Percentiles rank a stretch among this genome's conserved stretches.
These are phyloP conservation scores for Suhomyces bribrorum DNA, from an alignment of 1,139 yeast species.

Conservation along the genomic window DNA sequence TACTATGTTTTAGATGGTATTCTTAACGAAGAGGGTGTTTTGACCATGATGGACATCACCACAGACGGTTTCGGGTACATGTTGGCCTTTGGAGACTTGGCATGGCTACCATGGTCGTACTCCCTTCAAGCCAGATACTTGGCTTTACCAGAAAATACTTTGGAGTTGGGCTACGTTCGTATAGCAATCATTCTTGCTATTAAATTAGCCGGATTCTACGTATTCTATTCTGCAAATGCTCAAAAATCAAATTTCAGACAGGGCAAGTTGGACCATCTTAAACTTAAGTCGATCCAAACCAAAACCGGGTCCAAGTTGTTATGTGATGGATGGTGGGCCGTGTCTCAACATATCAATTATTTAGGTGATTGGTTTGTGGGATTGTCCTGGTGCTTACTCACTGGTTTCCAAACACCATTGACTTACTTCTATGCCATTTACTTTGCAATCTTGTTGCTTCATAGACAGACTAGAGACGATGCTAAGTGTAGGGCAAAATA, in stretches of 20 bases:
- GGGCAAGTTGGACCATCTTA: constrained; percentile 64
- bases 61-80: constrained; percentile 97
- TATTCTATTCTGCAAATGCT: constrained; percentile 80
- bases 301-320: constrained; percentile 77
- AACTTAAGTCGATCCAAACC: constrained; percentile 69
- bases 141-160: constrained; percentile 55
- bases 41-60: constrained; percentile 93
- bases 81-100: constrained; percentile 91
- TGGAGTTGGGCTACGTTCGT: constrained; percentile 51
- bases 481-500: constrained; percentile 86
- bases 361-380: constrained; percentile 95
- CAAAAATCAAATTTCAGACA: constrained; percentile 84
- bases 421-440: constrained; percentile 86
- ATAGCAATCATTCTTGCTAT: constrained; percentile 44
- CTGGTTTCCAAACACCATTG: constrained; percentile 78
- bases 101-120: constrained; percentile 93
- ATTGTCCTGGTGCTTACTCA: constrained; percentile 88
- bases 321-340: constrained; percentile 95
- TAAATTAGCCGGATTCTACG: constrained; percentile 64
- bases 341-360: constrained; percentile 90
- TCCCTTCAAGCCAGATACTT: constrained; percentile 82
- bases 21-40: constrained; percentile 81
- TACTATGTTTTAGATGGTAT: constrained; percentile 91
- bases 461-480: constrained; percentile 90
- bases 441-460: constrained; percentile 78